Evolutionary conservation across 805 yeast genomes (phyloP).

Genomic region (Hanseniaspora singularis): DNA sequence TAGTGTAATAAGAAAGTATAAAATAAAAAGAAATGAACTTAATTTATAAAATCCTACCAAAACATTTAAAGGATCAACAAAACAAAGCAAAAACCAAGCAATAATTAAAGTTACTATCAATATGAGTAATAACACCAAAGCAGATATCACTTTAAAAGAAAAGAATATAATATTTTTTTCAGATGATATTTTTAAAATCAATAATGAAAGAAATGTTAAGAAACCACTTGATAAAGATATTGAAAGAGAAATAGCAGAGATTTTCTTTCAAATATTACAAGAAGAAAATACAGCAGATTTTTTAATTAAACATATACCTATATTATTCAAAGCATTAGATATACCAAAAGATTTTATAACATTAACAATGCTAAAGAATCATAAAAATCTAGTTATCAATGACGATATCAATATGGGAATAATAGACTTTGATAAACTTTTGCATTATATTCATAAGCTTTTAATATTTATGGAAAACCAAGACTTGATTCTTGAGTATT

Average conservation of each 20-base stretch:
- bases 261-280: slow-evolving; percentile 6
- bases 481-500: slow-evolving; percentile 29
- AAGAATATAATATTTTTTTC: slow-evolving; percentile 8
- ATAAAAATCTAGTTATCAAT: neutral
- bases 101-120: too few species aligned
- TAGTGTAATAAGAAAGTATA: too few species aligned
- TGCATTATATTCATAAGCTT: slow-evolving; percentile 33
- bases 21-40: too few species aligned
- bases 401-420: slow-evolving; percentile 26
- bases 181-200: slow-evolving; percentile 5
- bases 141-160: neutral
- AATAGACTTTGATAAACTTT: slow-evolving; percentile 38
- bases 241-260: slow-evolving; percentile 8
- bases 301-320: neutral
- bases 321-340: neutral
- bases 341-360: neutral
- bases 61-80: too few species aligned
- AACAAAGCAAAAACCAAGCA: too few species aligned
- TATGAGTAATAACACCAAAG: neutral
- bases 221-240: slow-evolving; percentile 1
- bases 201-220: neutral
- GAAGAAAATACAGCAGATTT: slow-evolving; percentile 3
- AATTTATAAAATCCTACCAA: too few species aligned
- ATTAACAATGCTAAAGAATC: slow-evolving; percentile 1
- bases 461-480: slow-evolving; percentile 33